Evolutionary conservation across 257 asterid species (phyloP).

Genomic region (Solanum sitiens): DNA sequence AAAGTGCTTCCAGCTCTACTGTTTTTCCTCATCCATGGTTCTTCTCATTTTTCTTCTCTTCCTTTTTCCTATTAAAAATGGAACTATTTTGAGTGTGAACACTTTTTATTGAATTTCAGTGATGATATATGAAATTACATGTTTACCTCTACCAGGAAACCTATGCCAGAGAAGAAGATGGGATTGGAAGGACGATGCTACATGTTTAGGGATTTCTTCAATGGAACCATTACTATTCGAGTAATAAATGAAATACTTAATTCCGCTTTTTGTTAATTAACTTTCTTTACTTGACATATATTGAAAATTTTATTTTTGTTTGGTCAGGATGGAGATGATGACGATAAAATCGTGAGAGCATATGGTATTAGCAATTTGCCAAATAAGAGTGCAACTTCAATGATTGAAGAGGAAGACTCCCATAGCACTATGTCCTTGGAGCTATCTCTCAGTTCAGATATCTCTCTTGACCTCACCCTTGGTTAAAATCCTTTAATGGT

Average conservation of each 20-base stretch:
- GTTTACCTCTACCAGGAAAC: not conserved
- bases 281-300: not conserved
- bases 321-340: not conserved
- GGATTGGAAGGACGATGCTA: not conserved
- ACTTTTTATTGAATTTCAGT: not conserved
- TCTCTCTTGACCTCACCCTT: constrained; percentile 55
- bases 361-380: not conserved
- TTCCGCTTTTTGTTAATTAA: not conserved
- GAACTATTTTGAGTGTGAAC: not conserved
- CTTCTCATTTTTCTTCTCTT: not conserved
- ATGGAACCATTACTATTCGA: not conserved
- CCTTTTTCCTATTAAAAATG: not conserved
- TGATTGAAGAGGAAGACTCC: not conserved
- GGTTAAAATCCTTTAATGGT: not conserved
- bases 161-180: not conserved
- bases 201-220: constrained; percentile 24
- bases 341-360: not conserved
- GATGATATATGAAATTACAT: not conserved
- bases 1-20: not conserved
- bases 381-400: not conserved
- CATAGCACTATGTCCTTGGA: not conserved
- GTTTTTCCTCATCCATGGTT: constrained; percentile 3
- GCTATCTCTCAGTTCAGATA: constrained; percentile 3
- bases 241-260: not conserved
- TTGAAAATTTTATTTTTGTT: not conserved